A percentile compares a stretch with the other conserved stretches of the same genome.
Evolutionary conservation across 495 filamentous ascomycete genomes (phyloP).

Genomic region (Apiosordaria backusii): DNA sequence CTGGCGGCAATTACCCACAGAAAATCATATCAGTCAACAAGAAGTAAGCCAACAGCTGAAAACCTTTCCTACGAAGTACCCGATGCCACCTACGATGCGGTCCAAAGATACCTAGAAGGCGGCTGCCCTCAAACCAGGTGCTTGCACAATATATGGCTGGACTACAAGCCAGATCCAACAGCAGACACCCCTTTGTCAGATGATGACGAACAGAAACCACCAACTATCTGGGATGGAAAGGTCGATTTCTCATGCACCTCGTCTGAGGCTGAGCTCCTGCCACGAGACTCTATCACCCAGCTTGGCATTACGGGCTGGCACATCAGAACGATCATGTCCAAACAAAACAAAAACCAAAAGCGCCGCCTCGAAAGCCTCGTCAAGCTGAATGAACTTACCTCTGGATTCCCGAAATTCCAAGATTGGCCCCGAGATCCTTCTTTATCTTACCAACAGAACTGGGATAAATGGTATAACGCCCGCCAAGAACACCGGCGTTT

Average conservation of each 20-base stretch:
- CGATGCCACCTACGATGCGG: not conserved
- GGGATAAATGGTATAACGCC: not conserved
- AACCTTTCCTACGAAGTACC: not conserved
- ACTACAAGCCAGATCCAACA: not conserved
- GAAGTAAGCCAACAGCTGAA: not conserved
- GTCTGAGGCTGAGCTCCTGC: not conserved
- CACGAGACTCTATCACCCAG: not conserved
- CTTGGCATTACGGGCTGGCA: not conserved
- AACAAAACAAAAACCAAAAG: not conserved
- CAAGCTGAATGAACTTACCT: not conserved
- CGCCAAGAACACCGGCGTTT: not conserved
- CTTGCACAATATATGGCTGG: not conserved
- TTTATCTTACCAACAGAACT: not conserved
- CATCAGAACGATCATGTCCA: not conserved
- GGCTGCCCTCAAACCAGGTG: conserved; percentile 1
- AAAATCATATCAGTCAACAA: not conserved
- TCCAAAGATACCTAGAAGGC: not conserved
- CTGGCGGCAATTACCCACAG: no score
- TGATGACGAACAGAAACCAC: not conserved
- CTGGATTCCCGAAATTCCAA: not conserved
- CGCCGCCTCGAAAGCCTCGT: not conserved
- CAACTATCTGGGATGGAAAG: not conserved
- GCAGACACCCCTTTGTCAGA: not conserved
- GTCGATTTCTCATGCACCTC: not conserved
- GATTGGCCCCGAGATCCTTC: not conserved